phyloP scores from a whole-genome alignment of 768 basidiomycete genomes.

The Mycena alexandri region DNA sequence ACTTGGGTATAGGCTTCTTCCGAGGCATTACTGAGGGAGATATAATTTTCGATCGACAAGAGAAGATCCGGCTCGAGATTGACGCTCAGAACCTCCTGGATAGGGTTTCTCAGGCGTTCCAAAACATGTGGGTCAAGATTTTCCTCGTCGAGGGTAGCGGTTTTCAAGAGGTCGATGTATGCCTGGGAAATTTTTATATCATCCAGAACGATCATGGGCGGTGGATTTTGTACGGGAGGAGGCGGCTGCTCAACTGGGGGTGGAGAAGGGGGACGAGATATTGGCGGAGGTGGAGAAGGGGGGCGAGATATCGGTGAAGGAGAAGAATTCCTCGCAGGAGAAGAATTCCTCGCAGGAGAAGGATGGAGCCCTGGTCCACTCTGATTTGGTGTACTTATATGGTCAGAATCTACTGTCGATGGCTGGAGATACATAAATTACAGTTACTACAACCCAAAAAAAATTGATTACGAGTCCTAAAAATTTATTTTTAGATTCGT shows the following conservation, averaged over 20 bases:
- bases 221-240: not conserved
- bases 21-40: not conserved
- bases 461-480: too few species aligned
- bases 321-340: too few species aligned
- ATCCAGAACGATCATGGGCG: not conserved
- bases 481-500: too few species aligned
- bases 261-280: slow-evolving; percentile 4
- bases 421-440: too few species aligned
- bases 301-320: too few species aligned
- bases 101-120: not conserved
- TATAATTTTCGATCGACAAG: not conserved
- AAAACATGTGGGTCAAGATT: not conserved
- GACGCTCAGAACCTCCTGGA: not conserved
- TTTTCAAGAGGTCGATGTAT: not conserved
- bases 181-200: not conserved
- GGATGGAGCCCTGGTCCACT: too few species aligned
- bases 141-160: not conserved
- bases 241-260: not conserved
- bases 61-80: too few species aligned
- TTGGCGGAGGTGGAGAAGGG: too few species aligned
- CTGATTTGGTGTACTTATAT: too few species aligned
- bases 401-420: too few species aligned
- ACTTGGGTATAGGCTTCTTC: not conserved
- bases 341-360: too few species aligned
- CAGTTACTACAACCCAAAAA: too few species aligned